phyloP scores from a whole-genome alignment of 805 yeast species.

The Candida awuae region DNA sequence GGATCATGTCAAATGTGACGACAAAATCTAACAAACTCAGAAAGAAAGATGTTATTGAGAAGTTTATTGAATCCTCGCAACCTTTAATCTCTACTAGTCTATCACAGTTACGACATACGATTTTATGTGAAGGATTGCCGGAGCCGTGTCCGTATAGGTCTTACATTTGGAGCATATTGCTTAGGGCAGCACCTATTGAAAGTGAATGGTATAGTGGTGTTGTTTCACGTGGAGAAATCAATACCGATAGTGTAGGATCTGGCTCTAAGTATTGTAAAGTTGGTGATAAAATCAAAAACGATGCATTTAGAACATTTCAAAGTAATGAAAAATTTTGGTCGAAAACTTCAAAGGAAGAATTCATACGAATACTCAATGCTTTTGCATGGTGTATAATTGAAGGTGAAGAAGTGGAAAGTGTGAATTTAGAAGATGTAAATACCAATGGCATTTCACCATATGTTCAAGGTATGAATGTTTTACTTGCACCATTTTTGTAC shows the following conservation, averaged over 20 bases:
- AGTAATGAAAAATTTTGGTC: slow-evolving; percentile 58
- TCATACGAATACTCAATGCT: slow-evolving; percentile 65
- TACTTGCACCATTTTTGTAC: slow-evolving; percentile 77
- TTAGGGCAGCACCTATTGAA: slow-evolving; percentile 52
- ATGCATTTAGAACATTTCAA: slow-evolving; percentile 77
- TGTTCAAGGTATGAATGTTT: slow-evolving; percentile 90
- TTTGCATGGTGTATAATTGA: slow-evolving; percentile 42
- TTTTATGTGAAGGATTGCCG: slow-evolving; percentile 40
- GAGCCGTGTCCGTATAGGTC: slow-evolving; percentile 54
- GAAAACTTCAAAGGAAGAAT: slow-evolving; percentile 59
- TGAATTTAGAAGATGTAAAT: neutral
- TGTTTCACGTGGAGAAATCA: slow-evolving; percentile 42
- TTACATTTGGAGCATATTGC: slow-evolving; percentile 74
- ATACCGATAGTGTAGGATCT: slow-evolving; percentile 3
- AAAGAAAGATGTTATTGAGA: slow-evolving; percentile 47
- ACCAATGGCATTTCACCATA: slow-evolving; percentile 36
- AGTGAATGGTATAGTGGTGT: slow-evolving; percentile 48
- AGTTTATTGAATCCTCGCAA: slow-evolving; percentile 37
- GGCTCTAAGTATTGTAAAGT: slow-evolving; percentile 32
- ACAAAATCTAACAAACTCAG: slow-evolving; percentile 28
- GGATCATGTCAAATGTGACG: neutral
- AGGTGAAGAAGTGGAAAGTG: slow-evolving; percentile 14
- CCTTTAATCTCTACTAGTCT: slow-evolving; percentile 41
- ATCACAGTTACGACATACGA: slow-evolving; percentile 45
- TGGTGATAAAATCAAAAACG: slow-evolving; percentile 69